Percentiles rank a stretch among this genome's conserved stretches.
phyloP scores from a whole-genome alignment of 257 asterid genomes.

The Fraxinus excelsior region DNA sequence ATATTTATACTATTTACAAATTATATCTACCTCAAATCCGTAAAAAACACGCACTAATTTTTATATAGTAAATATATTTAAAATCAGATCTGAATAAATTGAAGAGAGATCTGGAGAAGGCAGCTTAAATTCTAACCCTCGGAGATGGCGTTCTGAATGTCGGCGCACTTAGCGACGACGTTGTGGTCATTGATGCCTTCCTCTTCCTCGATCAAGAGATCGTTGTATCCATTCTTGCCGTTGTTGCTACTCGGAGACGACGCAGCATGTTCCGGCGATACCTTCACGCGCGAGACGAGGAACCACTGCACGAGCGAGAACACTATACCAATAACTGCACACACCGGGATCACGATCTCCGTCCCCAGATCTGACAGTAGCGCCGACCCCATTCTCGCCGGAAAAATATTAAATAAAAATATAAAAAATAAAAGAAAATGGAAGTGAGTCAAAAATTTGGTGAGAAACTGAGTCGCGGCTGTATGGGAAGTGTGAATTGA shows the following conservation, averaged over 20 bases:
- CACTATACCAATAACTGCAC: constrained; percentile 68
- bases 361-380: constrained; percentile 72
- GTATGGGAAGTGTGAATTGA: constrained; percentile 10
- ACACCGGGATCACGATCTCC: constrained; percentile 69
- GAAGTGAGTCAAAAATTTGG: constrained; percentile 2
- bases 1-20: no score
- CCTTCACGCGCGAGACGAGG: constrained; percentile 71
- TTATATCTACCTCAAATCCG: no score
- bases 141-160: constrained; percentile 80
- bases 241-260: constrained; percentile 32
- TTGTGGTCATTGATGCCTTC: constrained; percentile 68
- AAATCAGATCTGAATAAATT: constrained; percentile 34
- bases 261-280: constrained; percentile 37
- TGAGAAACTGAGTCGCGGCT: constrained; percentile 17
- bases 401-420: background rate
- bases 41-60: background rate
- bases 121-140: constrained; percentile 54
- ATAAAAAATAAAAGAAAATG: background rate
- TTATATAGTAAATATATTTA: background rate
- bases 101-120: constrained; percentile 28
- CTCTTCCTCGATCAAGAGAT: constrained; percentile 85
- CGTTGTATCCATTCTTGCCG: constrained; percentile 63
- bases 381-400: constrained; percentile 43
- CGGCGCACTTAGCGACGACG: constrained; percentile 86
- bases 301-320: constrained; percentile 78